Evolutionary conservation across 306 rosid species (phyloP), one percentile per base, ranked within the genome.

Genomic region (Sicyos edulis): DNA sequence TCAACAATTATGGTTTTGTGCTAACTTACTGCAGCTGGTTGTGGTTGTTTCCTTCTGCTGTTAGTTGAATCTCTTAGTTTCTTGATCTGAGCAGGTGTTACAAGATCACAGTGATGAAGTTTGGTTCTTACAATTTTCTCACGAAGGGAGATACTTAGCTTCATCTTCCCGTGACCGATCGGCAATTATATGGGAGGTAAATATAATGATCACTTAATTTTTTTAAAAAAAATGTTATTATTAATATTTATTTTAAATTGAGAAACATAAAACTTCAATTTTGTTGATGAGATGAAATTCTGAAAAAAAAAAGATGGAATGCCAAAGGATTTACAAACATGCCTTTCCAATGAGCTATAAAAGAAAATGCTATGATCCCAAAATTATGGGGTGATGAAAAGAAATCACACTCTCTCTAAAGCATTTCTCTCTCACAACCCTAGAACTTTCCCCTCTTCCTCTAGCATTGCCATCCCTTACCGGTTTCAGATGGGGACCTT

Each of bases 151-250:
- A 65, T 87, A 86, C 83, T 85, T 95, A 78, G 99, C 99, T 77
- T 95, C 99, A 50, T 85, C 99, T 45, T 95, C 99, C 70, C 87
- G 83, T 57, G 98, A 93, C 77, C 85, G 75, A 70, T 83, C 95
- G 60, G 90, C 96, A 54, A 87, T 93, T 56, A 87, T 93, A 84
- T 93, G 98, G 98, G 97, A 90, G 98, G 98, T 93, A 85, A 82
- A 53, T 70, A 14, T 66, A 62, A 11, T 72, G 66, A 63, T n/a
- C 66, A 20, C 69, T 68, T 61, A 6, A 10, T n/a, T 9, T 13
- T 10, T 60, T 2, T 13, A 32, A 32, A 32, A 32, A 26, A 1
- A 26, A 1, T 2, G 0, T 12, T 24, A 24, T 3, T 13, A 59
- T 13, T 12, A 59, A 66, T 54, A 66, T 11, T 2, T 19, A 44